Conservation (phyloP, 768 basidiomycete genomes). For the Serendipita sp. region DNA sequence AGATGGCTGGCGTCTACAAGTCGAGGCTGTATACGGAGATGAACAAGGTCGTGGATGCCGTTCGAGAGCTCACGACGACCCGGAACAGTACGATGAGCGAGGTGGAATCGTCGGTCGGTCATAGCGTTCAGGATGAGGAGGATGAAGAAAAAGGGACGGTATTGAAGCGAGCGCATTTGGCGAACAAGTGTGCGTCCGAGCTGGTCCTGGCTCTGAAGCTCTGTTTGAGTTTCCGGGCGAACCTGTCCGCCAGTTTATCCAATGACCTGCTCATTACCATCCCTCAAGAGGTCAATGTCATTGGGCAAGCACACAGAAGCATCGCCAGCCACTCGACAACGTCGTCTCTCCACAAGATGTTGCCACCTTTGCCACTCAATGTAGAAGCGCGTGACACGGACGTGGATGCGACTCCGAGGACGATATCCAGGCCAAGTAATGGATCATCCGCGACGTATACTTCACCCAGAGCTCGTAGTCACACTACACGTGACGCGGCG, state of each 20-base stretch:
- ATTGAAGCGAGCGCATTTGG: background rate
- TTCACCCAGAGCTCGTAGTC: background rate
- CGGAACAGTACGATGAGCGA: background rate
- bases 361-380: too few species aligned
- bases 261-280: background rate
- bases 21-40: conserved; percentile 43
- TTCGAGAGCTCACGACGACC: background rate
- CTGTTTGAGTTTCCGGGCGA: background rate
- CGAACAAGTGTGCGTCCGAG: conserved; percentile 4
- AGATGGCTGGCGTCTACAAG: conserved; percentile 36
- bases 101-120: background rate
- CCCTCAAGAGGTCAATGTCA: background rate
- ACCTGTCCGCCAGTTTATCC: background rate
- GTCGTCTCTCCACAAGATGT: background rate
- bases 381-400: too few species aligned
- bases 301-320: too few species aligned
- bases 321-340: background rate
- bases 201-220: background rate
- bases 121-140: background rate
- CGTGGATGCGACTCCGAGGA: background rate
- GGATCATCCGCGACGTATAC: background rate
- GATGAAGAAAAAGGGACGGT: background rate
- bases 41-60: conserved; percentile 21
- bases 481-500: background rate
- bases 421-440: too few species aligned